Evolutionary conservation across 1,284 basidiomycete species (phyloP), one percentile per base, ranked within the genome.

Genomic region (Gomphus bonarii): DNA sequence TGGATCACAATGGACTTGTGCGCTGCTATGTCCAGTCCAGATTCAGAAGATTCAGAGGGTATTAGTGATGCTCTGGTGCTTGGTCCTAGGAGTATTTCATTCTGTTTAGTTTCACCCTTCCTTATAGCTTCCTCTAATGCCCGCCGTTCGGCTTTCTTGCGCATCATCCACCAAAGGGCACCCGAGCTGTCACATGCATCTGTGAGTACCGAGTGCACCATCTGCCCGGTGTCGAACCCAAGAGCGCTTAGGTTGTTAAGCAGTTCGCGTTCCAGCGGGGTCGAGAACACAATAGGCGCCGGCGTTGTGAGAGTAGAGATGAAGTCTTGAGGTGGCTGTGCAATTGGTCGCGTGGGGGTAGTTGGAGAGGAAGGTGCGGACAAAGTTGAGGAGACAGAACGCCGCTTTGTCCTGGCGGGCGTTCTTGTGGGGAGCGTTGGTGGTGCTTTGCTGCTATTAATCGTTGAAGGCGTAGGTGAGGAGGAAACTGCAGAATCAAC

Each of bases 161-260:
- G 84, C 52, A 99, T 73, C 77, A 97, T 90, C 97, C 97, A 99
- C 95, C 95, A 99, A 11, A 92, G 73, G 1, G 95, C 92, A 10
- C 93, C 89, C 6, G 88, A 82, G 0, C 90, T 79, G 69, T 99
- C 95, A 66, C 95, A 99, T 0, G 97, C 95, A 69, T 97, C 83
- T 28, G 80, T 88, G 48, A 89, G 76, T 7, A 98, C 94, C 1
- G 88, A 93, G 68, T 99, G 95, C 20, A 89, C 85, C 58, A 98
- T 88, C 70, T 99, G 97, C 10, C 91, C 92, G 0, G 89, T 90
- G 67, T 99, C 95, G 61, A 98, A 83, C 0, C 97, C 95, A 7
- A 97, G 73, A 18, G 72, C 67, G 59, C 84, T 85, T 54, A 99
- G 74, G 3, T 75, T 77, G 59, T 88, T 88, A 16, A 98, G 72